Percentiles rank a stretch among this genome's conserved stretches.
These are phyloP conservation scores for Saccharomycopsis hybrid DNA, from an alignment of 1,139 yeast genomes.

Conservation along the genomic window DNA sequence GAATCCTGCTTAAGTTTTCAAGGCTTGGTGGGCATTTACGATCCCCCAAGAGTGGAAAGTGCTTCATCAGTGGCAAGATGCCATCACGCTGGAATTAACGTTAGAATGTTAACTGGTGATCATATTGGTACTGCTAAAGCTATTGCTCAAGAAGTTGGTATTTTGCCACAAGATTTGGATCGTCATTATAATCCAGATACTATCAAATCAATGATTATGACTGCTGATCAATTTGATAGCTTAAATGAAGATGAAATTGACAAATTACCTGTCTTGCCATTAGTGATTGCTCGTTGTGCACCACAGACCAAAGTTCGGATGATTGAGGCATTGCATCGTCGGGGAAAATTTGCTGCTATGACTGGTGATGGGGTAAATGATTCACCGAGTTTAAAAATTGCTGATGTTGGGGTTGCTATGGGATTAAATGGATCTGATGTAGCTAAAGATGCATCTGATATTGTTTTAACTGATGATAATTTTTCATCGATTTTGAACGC, in stretches of 20 bases:
- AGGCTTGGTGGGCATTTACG: conserved; percentile 76
- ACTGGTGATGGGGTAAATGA: conserved; percentile 88
- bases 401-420: conserved; percentile 88
- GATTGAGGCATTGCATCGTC: conserved; percentile 76
- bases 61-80: conserved; percentile 61
- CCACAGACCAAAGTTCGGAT: conserved; percentile 80
- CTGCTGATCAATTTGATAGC: conserved; percentile 66
- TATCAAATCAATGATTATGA: conserved; percentile 64
- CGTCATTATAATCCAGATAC: conserved; percentile 53
- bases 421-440: conserved; percentile 66
- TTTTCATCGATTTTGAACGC: conserved; percentile 74
- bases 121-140: conserved; percentile 80
- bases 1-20: conserved; percentile 53
- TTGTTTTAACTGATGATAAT: conserved; percentile 41
- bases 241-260: conserved; percentile 63
- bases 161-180: conserved; percentile 61
- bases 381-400: conserved; percentile 72
- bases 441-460: conserved; percentile 53
- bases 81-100: conserved; percentile 73
- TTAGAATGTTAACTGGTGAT: conserved; percentile 83
- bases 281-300: conserved; percentile 80
- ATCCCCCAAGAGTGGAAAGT: conserved; percentile 75
- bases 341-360: conserved; percentile 70
- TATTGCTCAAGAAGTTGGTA: conserved; percentile 82
- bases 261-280: conserved; percentile 61